Percentiles rank a stretch among this genome's conserved stretches.
Conservation (phyloP, 108 stramenopile species). For the Skeletonema menzelii region DNA sequence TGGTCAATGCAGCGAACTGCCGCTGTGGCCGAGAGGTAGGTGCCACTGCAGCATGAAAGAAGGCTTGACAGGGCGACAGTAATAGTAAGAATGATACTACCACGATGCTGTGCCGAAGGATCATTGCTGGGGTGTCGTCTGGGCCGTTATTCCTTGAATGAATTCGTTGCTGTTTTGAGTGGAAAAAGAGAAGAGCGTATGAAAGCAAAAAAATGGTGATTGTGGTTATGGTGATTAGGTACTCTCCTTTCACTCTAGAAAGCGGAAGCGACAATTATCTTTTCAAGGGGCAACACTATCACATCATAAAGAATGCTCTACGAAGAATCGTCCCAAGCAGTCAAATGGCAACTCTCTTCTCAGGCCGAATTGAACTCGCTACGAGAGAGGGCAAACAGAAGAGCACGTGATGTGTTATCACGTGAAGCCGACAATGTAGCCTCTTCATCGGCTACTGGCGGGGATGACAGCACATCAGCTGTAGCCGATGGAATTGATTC, state of each 20-base stretch:
- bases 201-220: no score
- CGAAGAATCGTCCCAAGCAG: constrained; percentile 67
- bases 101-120: background rate
- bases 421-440: constrained; percentile 5
- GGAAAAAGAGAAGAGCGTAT: background rate
- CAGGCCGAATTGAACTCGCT: constrained; percentile 53
- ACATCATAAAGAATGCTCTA: constrained; percentile 39
- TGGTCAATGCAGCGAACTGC: no score
- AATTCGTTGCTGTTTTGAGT: background rate
- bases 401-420: constrained; percentile 54
- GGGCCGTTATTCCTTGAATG: background rate
- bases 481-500: constrained; percentile 25
- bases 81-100: background rate
- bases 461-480: no score
- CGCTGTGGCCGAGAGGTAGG: background rate
- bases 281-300: no score
- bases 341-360: constrained; percentile 67
- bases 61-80: background rate
- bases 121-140: background rate
- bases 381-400: constrained; percentile 60
- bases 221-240: no score
- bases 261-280: no score
- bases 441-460: background rate
- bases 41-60: background rate
- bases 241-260: no score